Evolutionary conservation across 2,329 filamentous ascomycete genomes (phyloP).

Genomic region (Neodidymelliopsis sp.): DNA sequence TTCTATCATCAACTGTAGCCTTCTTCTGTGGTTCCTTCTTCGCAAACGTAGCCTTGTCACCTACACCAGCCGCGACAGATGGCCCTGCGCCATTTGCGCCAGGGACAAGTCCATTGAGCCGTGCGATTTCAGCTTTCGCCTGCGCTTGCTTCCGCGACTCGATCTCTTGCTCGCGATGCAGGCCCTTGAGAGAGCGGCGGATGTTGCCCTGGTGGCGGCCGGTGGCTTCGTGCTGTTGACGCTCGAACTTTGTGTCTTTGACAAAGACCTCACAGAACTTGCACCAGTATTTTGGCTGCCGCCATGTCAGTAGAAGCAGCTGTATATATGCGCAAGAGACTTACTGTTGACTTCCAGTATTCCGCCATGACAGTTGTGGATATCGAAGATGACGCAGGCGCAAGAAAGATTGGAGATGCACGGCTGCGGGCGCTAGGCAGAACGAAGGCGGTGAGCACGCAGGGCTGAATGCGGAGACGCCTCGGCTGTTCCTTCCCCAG

Average conservation of each 20-base stretch:
- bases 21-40: slow-evolving; percentile 51
- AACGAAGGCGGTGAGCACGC: slow-evolving; percentile 1
- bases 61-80: slow-evolving; percentile 38
- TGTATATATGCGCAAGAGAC: slow-evolving; percentile 18
- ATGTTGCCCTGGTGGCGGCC: slow-evolving; percentile 83
- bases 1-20: slow-evolving; percentile 71
- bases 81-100: slow-evolving; percentile 48
- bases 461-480: slow-evolving; percentile 18
- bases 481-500: slow-evolving; percentile 10
- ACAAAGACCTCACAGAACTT: slow-evolving; percentile 93
- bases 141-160: slow-evolving; percentile 82
- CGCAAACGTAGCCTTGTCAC: slow-evolving; percentile 32
- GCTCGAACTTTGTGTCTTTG: slow-evolving; percentile 90
- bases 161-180: slow-evolving; percentile 84
- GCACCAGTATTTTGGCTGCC: slow-evolving; percentile 89
- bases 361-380: slow-evolving; percentile 75
- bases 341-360: slow-evolving; percentile 94
- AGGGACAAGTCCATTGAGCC: slow-evolving; percentile 79
- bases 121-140: slow-evolving; percentile 83
- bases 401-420: slow-evolving; percentile 14
- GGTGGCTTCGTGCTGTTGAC: slow-evolving; percentile 86
- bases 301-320: slow-evolving; percentile 13
- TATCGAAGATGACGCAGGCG: slow-evolving; percentile 15
- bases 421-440: slow-evolving; percentile 9
- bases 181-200: slow-evolving; percentile 86